Conservation (phyloP, 1,284 basidiomycete genomes). For the Pseudozyma hubeiensis region DNA sequence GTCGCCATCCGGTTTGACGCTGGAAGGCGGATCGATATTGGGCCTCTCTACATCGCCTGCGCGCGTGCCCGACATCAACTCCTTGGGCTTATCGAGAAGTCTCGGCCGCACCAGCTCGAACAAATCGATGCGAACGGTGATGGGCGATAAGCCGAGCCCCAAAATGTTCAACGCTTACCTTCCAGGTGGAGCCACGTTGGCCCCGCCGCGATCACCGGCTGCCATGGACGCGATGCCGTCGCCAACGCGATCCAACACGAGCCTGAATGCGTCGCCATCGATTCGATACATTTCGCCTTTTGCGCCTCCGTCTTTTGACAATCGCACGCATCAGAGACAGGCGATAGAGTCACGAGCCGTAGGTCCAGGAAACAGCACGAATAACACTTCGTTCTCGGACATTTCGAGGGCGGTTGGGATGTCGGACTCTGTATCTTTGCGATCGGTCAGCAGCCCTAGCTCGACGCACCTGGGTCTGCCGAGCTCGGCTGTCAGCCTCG, state of each 20-base stretch:
- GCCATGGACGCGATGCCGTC: conserved; percentile 27
- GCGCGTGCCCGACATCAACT: not conserved
- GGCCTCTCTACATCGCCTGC: conserved; percentile 36
- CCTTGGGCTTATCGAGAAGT: conserved; percentile 14
- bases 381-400: conserved; percentile 11
- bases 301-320: conserved; percentile 20
- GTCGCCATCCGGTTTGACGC: conserved; percentile 22
- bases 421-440: conserved; percentile 35
- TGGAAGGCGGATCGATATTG: conserved; percentile 29
- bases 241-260: conserved; percentile 39
- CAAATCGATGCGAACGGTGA: conserved; percentile 19
- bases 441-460: conserved; percentile 33
- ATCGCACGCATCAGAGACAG: conserved; percentile 7
- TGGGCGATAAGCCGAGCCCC: conserved; percentile 19
- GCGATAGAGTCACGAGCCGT: conserved; percentile 5
- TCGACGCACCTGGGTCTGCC: conserved; percentile 32
- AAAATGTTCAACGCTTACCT: conserved; percentile 3
- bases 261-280: conserved; percentile 32
- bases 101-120: conserved; percentile 17
- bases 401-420: conserved; percentile 4
- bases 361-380: conserved; percentile 4
- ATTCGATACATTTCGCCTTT: conserved; percentile 44
- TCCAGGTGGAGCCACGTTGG: conserved; percentile 12
- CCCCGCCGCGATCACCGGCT: conserved; percentile 36
- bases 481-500: conserved; percentile 25